Evolutionary conservation across 2,329 filamentous ascomycete species (phyloP).

Genomic region (Calonectria naviculata): DNA sequence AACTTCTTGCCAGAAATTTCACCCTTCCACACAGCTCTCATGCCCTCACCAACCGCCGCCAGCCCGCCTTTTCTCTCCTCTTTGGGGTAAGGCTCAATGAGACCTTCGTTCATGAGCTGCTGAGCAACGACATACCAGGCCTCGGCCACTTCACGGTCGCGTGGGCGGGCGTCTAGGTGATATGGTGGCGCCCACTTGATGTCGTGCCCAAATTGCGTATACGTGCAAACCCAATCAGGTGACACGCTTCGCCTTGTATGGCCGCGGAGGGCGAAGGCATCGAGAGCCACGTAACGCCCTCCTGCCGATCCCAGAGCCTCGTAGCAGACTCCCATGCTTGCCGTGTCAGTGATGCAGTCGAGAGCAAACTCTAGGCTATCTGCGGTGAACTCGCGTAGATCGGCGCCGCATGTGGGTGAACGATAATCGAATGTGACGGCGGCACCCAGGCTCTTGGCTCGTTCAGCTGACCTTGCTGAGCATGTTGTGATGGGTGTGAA

Average conservation of each 20-base stretch:
- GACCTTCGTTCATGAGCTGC: constrained; percentile 8
- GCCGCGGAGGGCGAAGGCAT: constrained; percentile 34
- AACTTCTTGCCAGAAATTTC: constrained; percentile 18
- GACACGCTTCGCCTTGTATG: constrained; percentile 36
- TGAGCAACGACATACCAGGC: constrained; percentile 19
- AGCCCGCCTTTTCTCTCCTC: constrained; percentile 14
- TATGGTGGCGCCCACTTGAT: constrained; percentile 26
- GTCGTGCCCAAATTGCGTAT: constrained; percentile 27
- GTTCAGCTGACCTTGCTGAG: constrained; percentile 4
- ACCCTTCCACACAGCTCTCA: constrained; percentile 21
- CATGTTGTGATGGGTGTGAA: constrained; percentile 17
- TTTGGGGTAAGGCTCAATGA: constrained; percentile 18
- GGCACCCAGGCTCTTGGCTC: constrained; percentile 7
- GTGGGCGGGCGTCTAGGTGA: constrained; percentile 12
- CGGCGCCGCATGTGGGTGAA: constrained; percentile 14
- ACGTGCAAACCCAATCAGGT: constrained; percentile 33
- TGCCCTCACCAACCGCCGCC: constrained; percentile 16
- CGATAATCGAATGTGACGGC: constrained; percentile 15
- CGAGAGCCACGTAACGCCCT: constrained; percentile 31
- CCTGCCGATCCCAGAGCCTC: constrained; percentile 24
- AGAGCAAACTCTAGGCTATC: constrained; percentile 12
- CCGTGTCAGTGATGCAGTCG: constrained; percentile 18
- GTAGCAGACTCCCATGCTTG: constrained; percentile 30
- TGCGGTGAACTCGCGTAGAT: constrained; percentile 17
- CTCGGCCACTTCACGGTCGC: constrained; percentile 14